These are phyloP conservation scores for Gypsophila paniculata DNA, from an alignment of 179 eudicot species.

Conservation along the genomic window DNA sequence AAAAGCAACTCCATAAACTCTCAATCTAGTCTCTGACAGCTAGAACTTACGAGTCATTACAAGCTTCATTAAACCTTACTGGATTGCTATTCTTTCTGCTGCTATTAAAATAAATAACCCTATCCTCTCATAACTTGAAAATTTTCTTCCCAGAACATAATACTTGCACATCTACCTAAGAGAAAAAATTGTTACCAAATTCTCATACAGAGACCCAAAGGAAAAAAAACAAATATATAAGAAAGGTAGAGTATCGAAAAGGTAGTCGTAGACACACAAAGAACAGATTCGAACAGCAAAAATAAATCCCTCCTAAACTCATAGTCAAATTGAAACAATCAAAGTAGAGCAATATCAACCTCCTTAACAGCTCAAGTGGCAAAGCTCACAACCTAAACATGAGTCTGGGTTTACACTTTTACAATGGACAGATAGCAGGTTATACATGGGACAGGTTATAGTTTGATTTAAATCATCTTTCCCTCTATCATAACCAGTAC, in stretches of 20 bases:
- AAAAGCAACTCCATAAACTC: neutral
- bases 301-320: neutral
- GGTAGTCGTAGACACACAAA: neutral
- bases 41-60: neutral
- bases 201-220: no score
- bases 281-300: neutral
- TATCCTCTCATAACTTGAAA: constrained; percentile 4
- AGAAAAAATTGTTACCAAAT: neutral
- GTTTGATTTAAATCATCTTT: neutral
- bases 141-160: neutral
- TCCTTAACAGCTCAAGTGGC: neutral
- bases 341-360: neutral
- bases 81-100: neutral
- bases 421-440: neutral
- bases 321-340: neutral
- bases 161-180: neutral
- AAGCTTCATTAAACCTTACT: neutral
- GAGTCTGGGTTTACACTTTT: neutral
- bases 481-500: neutral
- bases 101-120: neutral
- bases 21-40: neutral
- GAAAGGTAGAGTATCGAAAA: neutral
- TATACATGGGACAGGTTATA: neutral
- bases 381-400: constrained; percentile 5
- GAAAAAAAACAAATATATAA: neutral